A percentile compares a stretch with the other conserved stretches of the same genome.
Evolutionary conservation across 306 rosid species (phyloP).

Genomic region (Begonia masoniana): DNA sequence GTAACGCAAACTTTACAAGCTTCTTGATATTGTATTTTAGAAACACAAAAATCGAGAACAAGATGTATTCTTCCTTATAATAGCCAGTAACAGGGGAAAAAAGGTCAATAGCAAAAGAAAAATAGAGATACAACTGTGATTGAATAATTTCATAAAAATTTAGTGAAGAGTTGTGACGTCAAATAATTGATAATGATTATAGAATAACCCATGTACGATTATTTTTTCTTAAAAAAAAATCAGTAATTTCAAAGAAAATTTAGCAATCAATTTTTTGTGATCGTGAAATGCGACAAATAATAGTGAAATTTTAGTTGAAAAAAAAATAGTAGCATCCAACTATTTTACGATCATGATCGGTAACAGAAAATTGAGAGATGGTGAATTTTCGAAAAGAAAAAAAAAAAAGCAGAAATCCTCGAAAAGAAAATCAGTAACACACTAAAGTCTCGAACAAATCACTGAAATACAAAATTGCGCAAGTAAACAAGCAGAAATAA

Average conservation of each 20-base stretch:
- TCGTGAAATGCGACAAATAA: too few relatives aligned
- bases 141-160: too few relatives aligned
- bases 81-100: background rate
- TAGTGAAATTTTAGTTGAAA: background rate
- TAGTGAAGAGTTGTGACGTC: too few relatives aligned
- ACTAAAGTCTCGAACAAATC: background rate
- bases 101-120: background rate
- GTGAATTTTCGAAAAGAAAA: background rate
- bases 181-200: too few relatives aligned
- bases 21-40: background rate
- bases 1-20: background rate
- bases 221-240: too few relatives aligned
- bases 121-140: too few relatives aligned
- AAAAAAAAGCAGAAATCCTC: background rate
- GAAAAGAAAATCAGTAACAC: background rate
- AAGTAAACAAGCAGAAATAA: slow-evolving; percentile 21
- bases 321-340: background rate
- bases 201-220: too few relatives aligned
- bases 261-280: too few relatives aligned
- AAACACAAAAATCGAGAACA: background rate
- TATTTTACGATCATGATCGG: background rate
- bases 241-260: too few relatives aligned
- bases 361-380: background rate
- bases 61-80: background rate
- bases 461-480: slow-evolving; percentile 11